phyloP scores from a whole-genome alignment of 768 basidiomycete species.

The Pleurotus tuber-regium region DNA sequence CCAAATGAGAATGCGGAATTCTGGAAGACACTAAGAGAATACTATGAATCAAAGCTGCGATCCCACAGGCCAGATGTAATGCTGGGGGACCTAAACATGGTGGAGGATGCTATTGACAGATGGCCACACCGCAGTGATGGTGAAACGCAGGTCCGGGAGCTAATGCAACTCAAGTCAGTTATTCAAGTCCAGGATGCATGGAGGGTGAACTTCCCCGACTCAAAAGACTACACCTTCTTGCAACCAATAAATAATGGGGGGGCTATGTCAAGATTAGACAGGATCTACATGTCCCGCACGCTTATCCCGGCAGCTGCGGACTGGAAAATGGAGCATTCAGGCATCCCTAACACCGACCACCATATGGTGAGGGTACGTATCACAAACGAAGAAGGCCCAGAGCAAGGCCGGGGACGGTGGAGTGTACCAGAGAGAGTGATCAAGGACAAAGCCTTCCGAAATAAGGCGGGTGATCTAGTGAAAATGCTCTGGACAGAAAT shows the following conservation, averaged over 20 bases:
- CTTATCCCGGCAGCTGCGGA: slow-evolving; percentile 12
- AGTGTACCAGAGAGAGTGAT: slow-evolving; percentile 18
- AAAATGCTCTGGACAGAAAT: not conserved
- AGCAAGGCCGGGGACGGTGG: slow-evolving; percentile 30
- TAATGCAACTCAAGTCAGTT: slow-evolving; percentile 19
- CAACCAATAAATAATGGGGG: slow-evolving; percentile 11
- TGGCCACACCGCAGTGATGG: too few species aligned
- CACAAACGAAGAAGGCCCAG: slow-evolving; percentile 18
- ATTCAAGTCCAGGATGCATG: slow-evolving; percentile 29
- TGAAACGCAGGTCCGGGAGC: slow-evolving; percentile 3
- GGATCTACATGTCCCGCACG: slow-evolving; percentile 26
- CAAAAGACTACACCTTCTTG: slow-evolving; percentile 23
- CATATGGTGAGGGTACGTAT: slow-evolving; percentile 23
- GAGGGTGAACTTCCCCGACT: slow-evolving; percentile 21
- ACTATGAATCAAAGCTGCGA: slow-evolving; percentile 5
- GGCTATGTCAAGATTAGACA: slow-evolving; percentile 29
- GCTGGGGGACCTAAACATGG: slow-evolving; percentile 41
- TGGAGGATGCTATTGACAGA: slow-evolving; percentile 34
- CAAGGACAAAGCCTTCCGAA: slow-evolving; percentile 17
- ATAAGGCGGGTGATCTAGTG: not conserved
- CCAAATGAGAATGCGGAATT: slow-evolving; percentile 24
- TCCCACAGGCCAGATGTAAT: slow-evolving; percentile 28
- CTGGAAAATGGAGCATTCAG: slow-evolving; percentile 22
- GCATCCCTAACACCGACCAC: slow-evolving; percentile 28
- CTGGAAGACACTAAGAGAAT: slow-evolving; percentile 21